These are phyloP conservation scores for Talaromyces sp. DNA, from an alignment of 2,329 filamentous ascomycete species.

Conservation along the genomic window DNA sequence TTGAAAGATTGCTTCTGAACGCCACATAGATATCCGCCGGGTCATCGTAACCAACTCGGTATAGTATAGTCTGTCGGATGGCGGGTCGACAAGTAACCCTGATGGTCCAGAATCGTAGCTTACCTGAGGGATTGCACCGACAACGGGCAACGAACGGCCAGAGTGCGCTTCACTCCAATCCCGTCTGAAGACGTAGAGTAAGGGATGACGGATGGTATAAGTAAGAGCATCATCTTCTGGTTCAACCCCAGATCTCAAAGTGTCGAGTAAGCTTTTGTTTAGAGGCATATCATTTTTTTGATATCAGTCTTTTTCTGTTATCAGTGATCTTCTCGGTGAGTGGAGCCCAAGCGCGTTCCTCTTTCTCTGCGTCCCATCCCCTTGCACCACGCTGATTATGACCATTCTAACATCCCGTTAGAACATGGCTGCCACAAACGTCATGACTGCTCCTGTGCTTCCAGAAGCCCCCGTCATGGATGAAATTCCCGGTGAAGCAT, in stretches of 20 bases:
- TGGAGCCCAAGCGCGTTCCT: background rate
- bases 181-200: background rate
- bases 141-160: background rate
- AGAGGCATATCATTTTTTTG: background rate
- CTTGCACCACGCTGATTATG: background rate
- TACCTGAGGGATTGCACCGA: background rate
- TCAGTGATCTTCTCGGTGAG: background rate
- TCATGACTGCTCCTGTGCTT: constrained; percentile 6
- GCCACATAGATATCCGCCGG: constrained; percentile 2
- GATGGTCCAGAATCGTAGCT: background rate
- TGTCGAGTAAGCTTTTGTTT: background rate
- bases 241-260: constrained; percentile 10
- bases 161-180: background rate
- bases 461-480: constrained; percentile 1
- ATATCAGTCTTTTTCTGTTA: background rate
- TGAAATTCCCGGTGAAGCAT: background rate
- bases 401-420: background rate
- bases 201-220: constrained; percentile 6
- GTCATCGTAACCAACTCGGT: constrained; percentile 9
- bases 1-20: background rate
- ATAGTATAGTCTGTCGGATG: constrained; percentile 4
- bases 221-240: constrained; percentile 16
- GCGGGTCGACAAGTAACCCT: background rate
- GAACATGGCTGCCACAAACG: constrained; percentile 10
- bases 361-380: background rate